phyloP scores from a whole-genome alignment of 495 filamentous ascomycete species.

The Penicillium robsamsonii region DNA sequence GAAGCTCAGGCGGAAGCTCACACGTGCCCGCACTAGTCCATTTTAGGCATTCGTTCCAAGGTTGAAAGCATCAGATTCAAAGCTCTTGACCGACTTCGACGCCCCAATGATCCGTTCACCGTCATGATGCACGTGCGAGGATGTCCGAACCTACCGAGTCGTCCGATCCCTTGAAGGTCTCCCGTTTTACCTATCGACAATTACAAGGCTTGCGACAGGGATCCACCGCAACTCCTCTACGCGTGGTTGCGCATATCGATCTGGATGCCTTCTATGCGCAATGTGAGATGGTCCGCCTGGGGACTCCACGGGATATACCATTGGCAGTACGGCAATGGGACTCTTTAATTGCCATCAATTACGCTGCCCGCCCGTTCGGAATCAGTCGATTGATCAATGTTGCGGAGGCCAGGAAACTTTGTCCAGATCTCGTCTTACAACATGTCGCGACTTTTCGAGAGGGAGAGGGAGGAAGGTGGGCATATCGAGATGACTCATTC shows the following conservation, averaged over 20 bases:
- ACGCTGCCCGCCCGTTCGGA: slow-evolving; percentile 78
- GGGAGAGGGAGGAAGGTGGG: slow-evolving; percentile 81
- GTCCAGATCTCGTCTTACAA: slow-evolving; percentile 79
- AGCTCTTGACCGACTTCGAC: neutral
- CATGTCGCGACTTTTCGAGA: slow-evolving; percentile 95
- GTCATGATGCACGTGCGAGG: slow-evolving; percentile 24
- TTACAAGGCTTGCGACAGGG: slow-evolving; percentile 70
- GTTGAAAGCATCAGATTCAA: neutral
- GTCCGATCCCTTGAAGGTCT: slow-evolving; percentile 49
- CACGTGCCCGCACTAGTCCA: slow-evolving; percentile 24
- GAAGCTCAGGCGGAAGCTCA: slow-evolving; percentile 1
- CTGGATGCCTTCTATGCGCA: slow-evolving; percentile 98
- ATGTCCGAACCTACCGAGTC: slow-evolving; percentile 34
- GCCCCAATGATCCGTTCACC: neutral
- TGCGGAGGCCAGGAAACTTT: slow-evolving; percentile 82
- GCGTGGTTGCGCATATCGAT: slow-evolving; percentile 88
- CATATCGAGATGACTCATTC: slow-evolving; percentile 77
- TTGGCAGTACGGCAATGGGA: slow-evolving; percentile 82
- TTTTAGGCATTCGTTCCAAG: slow-evolving; percentile 14
- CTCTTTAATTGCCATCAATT: slow-evolving; percentile 94
- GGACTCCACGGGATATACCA: slow-evolving; percentile 67
- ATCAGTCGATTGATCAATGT: slow-evolving; percentile 72
- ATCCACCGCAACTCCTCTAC: slow-evolving; percentile 70
- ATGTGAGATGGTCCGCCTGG: slow-evolving; percentile 86
- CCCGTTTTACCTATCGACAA: slow-evolving; percentile 81